Evolutionary conservation across 1,284 basidiomycete species (phyloP).

Genomic region (Cryptococcus sp.): DNA sequence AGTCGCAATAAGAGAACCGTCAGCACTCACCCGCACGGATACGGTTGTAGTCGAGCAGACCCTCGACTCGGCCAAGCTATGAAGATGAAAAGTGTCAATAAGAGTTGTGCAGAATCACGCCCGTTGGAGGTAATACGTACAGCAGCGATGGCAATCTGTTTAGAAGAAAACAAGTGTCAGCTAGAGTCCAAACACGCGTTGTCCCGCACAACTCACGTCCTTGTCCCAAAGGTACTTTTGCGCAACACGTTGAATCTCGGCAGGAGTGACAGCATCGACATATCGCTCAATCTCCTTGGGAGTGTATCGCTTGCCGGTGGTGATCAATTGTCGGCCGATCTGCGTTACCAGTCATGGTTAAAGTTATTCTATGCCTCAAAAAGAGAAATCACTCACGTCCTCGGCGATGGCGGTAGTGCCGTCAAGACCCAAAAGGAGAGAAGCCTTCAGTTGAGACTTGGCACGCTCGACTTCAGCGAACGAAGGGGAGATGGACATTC

Average conservation of each 20-base stretch:
- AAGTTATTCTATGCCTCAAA: neutral
- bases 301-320: slow-evolving; percentile 83
- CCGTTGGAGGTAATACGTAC: neutral
- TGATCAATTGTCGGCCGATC: slow-evolving; percentile 95
- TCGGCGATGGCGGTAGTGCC: slow-evolving; percentile 96
- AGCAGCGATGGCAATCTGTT: slow-evolving; percentile 37
- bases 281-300: slow-evolving; percentile 93
- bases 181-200: neutral
- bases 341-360: slow-evolving; percentile 1
- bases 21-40: slow-evolving; percentile 58
- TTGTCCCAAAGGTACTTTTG: slow-evolving; percentile 96
- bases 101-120: neutral
- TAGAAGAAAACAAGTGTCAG: neutral
- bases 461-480: slow-evolving; percentile 90
- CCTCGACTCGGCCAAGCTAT: slow-evolving; percentile 81
- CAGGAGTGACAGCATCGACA: slow-evolving; percentile 81
- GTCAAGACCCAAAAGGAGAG: slow-evolving; percentile 84
- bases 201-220: slow-evolving; percentile 24
- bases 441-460: slow-evolving; percentile 97
- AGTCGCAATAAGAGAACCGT: slow-evolving; percentile 3
- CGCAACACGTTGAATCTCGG: slow-evolving; percentile 93
- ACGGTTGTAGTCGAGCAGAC: slow-evolving; percentile 63
- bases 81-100: slow-evolving; percentile 62
- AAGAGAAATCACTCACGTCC: slow-evolving; percentile 59
- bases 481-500: slow-evolving; percentile 87